Percentiles rank a stretch among this genome's conserved stretches.
Evolutionary conservation across 805 yeast genomes (phyloP).

Genomic region (Suhomyces emberorum): DNA sequence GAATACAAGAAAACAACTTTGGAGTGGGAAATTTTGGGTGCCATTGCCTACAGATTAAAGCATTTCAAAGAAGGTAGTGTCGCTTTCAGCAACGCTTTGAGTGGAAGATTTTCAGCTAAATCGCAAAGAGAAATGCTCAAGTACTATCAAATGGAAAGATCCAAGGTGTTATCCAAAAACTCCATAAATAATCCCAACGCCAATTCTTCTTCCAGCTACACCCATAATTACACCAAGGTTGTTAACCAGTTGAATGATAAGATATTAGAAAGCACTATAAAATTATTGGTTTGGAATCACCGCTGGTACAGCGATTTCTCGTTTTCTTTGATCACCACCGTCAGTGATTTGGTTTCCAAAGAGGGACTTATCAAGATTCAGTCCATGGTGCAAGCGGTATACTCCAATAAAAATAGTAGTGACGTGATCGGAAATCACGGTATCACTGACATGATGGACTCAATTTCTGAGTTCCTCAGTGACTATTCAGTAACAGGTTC

Average conservation of each 20-base stretch:
- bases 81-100: slow-evolving; percentile 74
- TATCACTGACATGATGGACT: slow-evolving; percentile 53
- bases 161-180: slow-evolving; percentile 31
- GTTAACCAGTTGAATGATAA: slow-evolving; percentile 47
- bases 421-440: slow-evolving; percentile 42
- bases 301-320: slow-evolving; percentile 96
- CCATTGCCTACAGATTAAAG: slow-evolving; percentile 78
- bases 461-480: slow-evolving; percentile 46
- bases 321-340: slow-evolving; percentile 55
- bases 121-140: slow-evolving; percentile 72
- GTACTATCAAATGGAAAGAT: slow-evolving; percentile 54
- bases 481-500: slow-evolving; percentile 43
- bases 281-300: slow-evolving; percentile 94
- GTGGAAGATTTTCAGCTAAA: slow-evolving; percentile 74
- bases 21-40: slow-evolving; percentile 92
- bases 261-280: slow-evolving; percentile 67
- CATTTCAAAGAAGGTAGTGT: slow-evolving; percentile 83
- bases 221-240: slow-evolving; percentile 36
- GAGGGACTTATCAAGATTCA: slow-evolving; percentile 78
- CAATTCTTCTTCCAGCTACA: slow-evolving; percentile 9
- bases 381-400: slow-evolving; percentile 66
- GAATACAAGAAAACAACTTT: slow-evolving; percentile 71
- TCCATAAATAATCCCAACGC: slow-evolving; percentile 11
- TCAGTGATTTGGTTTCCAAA: slow-evolving; percentile 62
- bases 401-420: slow-evolving; percentile 35